A percentile compares a stretch with the other conserved stretches of the same genome.
Conservation (phyloP, 2,329 filamentous ascomycete species). For the Colletotrichum sp. region DNA sequence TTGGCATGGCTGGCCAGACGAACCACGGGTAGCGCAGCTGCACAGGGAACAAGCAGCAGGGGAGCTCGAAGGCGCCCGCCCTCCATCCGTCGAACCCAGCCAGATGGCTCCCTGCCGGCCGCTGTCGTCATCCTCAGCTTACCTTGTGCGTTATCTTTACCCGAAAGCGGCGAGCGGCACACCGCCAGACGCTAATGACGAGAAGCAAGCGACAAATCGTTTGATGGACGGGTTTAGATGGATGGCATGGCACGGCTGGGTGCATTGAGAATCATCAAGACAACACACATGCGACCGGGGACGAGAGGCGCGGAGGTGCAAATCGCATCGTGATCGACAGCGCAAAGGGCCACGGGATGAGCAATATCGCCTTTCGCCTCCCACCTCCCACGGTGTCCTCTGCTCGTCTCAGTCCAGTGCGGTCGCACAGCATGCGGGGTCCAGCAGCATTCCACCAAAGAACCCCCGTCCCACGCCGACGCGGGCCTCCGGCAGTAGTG, state of each 20-base stretch:
- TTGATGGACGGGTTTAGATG: not conserved
- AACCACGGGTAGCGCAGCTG: not conserved
- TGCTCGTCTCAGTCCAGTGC: not conserved
- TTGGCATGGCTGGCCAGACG: not conserved
- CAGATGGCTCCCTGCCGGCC: not conserved
- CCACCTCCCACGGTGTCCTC: not conserved
- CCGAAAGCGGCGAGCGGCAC: constrained; percentile 1
- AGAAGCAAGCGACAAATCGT: not conserved
- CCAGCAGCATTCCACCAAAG: not conserved
- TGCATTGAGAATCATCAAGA: not conserved
- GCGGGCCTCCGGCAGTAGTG: constrained; percentile 7
- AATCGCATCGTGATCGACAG: not conserved
- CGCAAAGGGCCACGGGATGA: not conserved
- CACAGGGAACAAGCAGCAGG: not conserved
- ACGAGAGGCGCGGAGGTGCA: not conserved
- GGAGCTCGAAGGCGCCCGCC: not conserved
- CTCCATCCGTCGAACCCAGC: not conserved
- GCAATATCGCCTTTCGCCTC: not conserved
- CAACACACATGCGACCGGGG: not conserved
- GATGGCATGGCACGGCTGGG: not conserved
- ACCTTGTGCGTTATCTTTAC: not conserved
- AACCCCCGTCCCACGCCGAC: not conserved
- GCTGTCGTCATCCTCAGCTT: constrained; percentile 15
- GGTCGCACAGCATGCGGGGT: not conserved
- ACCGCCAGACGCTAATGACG: not conserved